These are phyloP conservation scores for Trichomonascaceae sp. DNA, from an alignment of 1,139 yeast genomes.

Conservation along the genomic window DNA sequence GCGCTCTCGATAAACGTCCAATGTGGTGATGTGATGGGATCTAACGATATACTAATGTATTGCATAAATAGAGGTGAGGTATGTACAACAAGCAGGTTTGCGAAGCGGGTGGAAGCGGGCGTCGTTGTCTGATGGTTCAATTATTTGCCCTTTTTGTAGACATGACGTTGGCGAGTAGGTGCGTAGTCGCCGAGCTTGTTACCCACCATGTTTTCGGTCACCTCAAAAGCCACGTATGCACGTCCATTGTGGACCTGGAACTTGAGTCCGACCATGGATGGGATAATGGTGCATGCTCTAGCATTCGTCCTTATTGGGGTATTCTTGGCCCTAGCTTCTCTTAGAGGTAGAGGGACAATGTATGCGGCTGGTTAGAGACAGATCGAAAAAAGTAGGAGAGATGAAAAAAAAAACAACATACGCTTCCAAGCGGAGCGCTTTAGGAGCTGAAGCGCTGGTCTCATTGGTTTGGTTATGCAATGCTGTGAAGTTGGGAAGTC, in stretches of 20 bases:
- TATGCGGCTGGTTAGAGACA: conserved; percentile 49
- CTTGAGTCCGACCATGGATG: conserved; percentile 86
- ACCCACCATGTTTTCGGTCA: conserved; percentile 97
- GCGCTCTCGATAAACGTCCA: background rate
- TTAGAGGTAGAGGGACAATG: conserved; percentile 83
- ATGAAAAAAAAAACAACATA: conserved; percentile 10
- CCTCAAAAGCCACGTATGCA: conserved; percentile 78
- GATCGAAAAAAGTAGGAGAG: background rate
- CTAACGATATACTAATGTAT: too few relatives aligned
- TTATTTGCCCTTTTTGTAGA: conserved; percentile 46
- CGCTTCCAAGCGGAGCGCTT: conserved; percentile 75
- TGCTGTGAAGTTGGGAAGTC: conserved; percentile 2
- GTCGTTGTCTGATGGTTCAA: too few relatives aligned
- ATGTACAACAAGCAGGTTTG: conserved; percentile 1
- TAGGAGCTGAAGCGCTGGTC: conserved; percentile 40
- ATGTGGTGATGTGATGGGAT: too few relatives aligned
- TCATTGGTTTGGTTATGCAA: conserved; percentile 31
- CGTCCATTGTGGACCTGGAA: conserved; percentile 95
- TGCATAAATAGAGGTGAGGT: background rate
- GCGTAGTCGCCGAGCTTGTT: conserved; percentile 91
- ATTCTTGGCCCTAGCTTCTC: conserved; percentile 67
- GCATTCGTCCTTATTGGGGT: conserved; percentile 91
- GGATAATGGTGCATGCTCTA: conserved; percentile 83
- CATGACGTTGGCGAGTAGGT: conserved; percentile 78
- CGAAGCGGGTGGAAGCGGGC: too few relatives aligned